Conservation (phyloP, 176 grass and related monocot species). For the Microstegium vimineum region DNA sequence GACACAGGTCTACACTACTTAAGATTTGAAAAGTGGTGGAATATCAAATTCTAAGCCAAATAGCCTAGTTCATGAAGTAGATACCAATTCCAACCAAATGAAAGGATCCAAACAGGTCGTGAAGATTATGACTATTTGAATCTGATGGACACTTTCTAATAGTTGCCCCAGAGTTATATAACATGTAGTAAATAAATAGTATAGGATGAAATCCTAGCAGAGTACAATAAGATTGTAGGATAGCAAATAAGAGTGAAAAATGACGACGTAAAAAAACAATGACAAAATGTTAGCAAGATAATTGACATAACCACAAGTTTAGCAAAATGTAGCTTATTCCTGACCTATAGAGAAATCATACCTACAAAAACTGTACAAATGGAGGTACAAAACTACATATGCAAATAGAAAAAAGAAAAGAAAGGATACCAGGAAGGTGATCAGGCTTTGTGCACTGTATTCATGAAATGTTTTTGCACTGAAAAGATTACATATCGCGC, state of each 20-base stretch:
- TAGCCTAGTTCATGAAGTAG: neutral
- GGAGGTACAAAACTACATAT: neutral
- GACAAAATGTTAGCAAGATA: neutral
- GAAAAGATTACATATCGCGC: slow-evolving; percentile 96
- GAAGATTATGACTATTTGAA: slow-evolving; percentile 9
- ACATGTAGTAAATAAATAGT: slow-evolving; percentile 10
- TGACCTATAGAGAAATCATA: neutral
- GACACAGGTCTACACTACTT: neutral
- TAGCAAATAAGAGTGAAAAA: neutral
- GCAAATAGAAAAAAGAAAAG: slow-evolving; percentile 8
- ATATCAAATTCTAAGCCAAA: neutral
- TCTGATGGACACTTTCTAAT: neutral
- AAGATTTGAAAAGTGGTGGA: neutral
- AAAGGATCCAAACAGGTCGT: neutral
- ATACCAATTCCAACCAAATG: neutral
- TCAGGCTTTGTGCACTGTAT: slow-evolving; percentile 95
- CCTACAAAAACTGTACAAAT: neutral
- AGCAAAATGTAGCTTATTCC: neutral
- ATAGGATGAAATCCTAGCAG: slow-evolving; percentile 5
- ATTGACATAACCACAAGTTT: neutral
- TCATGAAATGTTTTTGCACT: slow-evolving; percentile 99
- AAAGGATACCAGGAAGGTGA: slow-evolving; percentile 83
- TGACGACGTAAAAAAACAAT: too few species aligned
- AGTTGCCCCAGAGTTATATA: neutral
- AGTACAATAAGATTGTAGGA: neutral